Conservation (phyloP, 1,139 yeast species). For the Scheffersomyces stambukii region DNA sequence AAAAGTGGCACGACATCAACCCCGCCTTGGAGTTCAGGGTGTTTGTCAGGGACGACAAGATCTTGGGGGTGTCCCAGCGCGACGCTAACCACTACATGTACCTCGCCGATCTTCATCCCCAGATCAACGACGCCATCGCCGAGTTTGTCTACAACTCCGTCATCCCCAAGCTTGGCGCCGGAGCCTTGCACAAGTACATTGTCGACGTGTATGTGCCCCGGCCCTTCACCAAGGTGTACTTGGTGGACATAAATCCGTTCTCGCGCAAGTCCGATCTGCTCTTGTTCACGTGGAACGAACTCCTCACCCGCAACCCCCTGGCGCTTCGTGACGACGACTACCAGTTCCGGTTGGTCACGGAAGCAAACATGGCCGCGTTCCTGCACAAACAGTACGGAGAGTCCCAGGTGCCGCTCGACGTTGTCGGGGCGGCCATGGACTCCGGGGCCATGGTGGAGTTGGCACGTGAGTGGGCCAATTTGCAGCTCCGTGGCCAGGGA, state of each 20-base stretch:
- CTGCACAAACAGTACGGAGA: constrained; percentile 81
- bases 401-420: constrained; percentile 86
- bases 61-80: constrained; percentile 78
- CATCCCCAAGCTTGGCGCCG: constrained; percentile 42
- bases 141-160: constrained; percentile 47
- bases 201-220: constrained; percentile 81
- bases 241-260: constrained; percentile 86
- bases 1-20: constrained; percentile 76
- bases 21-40: constrained; percentile 91
- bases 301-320: constrained; percentile 25
- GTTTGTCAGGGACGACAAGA: constrained; percentile 58
- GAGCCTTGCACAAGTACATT: constrained; percentile 36
- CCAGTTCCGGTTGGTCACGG: constrained; percentile 61
- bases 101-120: constrained; percentile 43
- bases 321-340: constrained; percentile 14
- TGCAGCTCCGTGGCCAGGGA: constrained; percentile 5
- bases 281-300: constrained; percentile 81
- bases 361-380: constrained; percentile 67
- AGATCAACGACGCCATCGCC: constrained; percentile 47
- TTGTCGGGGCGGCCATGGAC: constrained; percentile 76
- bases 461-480: constrained; percentile 51
- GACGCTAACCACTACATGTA: constrained; percentile 81
- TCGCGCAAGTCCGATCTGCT: constrained; percentile 71
- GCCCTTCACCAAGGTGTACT: constrained; percentile 59
- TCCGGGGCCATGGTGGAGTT: constrained; percentile 61